These are phyloP conservation scores for Cyberlindnera maritima DNA, from an alignment of 805 yeast species.

Conservation along the genomic window DNA sequence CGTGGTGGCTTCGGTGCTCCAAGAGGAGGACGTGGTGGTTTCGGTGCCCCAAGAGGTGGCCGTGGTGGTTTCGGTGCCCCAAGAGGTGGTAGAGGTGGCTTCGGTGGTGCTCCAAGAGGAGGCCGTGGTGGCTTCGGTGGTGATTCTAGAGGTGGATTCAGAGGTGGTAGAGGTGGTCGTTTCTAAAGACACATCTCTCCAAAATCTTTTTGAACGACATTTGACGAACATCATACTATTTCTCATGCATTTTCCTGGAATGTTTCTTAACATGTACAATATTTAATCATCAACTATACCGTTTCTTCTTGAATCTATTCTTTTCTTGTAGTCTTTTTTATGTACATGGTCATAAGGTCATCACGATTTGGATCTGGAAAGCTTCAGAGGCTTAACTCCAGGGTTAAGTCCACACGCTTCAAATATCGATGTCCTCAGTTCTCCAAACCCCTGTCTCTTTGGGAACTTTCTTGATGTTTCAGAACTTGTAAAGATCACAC, in stretches of 20 bases:
- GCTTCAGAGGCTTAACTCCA: constrained; percentile 24
- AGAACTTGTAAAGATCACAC: constrained; percentile 51
- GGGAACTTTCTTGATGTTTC: constrained; percentile 31
- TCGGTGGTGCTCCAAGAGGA: constrained; percentile 32
- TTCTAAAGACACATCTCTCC: constrained; percentile 15
- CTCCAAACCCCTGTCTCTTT: constrained; percentile 51
- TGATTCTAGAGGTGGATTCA: constrained; percentile 24
- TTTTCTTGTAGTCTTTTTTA: neutral
- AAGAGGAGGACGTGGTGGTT: constrained; percentile 32
- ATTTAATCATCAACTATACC: constrained; percentile 6
- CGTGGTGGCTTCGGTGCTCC: constrained; percentile 51
- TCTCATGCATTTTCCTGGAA: constrained; percentile 9
- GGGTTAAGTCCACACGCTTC: constrained; percentile 47
- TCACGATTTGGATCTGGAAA: neutral
- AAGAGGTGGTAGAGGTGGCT: constrained; percentile 43
- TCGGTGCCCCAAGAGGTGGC: constrained; percentile 34
- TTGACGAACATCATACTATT: constrained; percentile 1
- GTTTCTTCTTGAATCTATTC: neutral
- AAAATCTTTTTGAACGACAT: neutral
- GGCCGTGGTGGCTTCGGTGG: constrained; percentile 34
- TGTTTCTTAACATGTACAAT: constrained; percentile 15
- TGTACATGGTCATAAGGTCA: neutral
- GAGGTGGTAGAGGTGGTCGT: constrained; percentile 26
- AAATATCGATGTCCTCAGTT: constrained; percentile 48
- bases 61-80: constrained; percentile 30